Evolutionary conservation across 352 stramenopile genomes (phyloP).

Genomic region (Globisporangium recalcitrans): DNA sequence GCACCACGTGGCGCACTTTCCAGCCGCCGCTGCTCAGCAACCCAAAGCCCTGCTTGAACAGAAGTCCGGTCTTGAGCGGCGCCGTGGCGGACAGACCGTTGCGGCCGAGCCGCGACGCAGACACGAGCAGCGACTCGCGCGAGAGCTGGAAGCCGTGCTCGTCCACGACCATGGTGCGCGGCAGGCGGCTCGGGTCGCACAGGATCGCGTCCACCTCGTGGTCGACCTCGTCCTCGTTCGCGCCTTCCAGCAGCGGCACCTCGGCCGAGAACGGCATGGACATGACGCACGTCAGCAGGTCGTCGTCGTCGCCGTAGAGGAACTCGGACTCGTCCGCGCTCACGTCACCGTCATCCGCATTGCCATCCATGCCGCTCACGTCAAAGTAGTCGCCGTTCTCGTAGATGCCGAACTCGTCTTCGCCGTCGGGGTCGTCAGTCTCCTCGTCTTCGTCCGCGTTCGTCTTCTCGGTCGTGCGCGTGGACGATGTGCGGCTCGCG

Average conservation of each 20-base stretch:
- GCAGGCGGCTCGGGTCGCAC: conserved; percentile 44
- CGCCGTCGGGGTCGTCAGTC: conserved; percentile 10
- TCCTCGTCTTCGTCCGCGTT: conserved; percentile 13
- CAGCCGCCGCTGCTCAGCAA: conserved; percentile 49
- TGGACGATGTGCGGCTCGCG: conserved; percentile 11
- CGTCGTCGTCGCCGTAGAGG: conserved; percentile 17
- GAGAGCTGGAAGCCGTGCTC: conserved; percentile 60
- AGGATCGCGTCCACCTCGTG: conserved; percentile 63
- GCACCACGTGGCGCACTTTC: conserved; percentile 72
- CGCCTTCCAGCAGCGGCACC: conserved; percentile 42
- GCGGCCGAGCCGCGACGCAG: conserved; percentile 31
- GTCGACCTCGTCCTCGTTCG: conserved; percentile 36
- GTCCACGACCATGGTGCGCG: conserved; percentile 61
- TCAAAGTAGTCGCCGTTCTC: conserved; percentile 13
- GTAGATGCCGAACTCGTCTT: conserved; percentile 14
- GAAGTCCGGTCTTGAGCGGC: conserved; percentile 62
- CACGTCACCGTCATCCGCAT: background rate
- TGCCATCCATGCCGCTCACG: background rate
- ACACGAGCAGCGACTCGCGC: conserved; percentile 42
- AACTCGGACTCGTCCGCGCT: conserved; percentile 16
- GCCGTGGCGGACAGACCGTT: conserved; percentile 11
- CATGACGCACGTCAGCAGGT: conserved; percentile 23
- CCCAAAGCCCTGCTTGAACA: conserved; percentile 74
- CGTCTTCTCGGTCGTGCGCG: conserved; percentile 18
- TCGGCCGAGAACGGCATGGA: conserved; percentile 30